phyloP scores from a whole-genome alignment of 2,329 filamentous ascomycete species.

The Ploettnerulaceae sp. region DNA sequence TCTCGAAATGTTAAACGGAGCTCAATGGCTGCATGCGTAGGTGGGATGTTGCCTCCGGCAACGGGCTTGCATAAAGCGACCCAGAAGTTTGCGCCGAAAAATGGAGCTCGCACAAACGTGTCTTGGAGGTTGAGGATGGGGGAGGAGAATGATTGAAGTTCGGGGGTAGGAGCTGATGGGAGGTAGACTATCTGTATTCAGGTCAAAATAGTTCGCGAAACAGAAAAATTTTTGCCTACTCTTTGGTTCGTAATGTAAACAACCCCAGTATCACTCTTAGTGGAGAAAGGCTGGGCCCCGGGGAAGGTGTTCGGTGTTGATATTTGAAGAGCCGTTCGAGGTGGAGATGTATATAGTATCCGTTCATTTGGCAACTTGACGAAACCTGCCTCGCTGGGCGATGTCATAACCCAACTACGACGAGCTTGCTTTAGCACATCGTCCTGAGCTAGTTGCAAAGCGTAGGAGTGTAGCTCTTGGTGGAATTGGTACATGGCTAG shows the following conservation, averaged over 20 bases:
- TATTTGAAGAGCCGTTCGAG: constrained; percentile 71
- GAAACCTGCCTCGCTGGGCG: constrained; percentile 63
- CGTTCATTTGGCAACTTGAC: constrained; percentile 81
- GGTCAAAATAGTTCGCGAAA: constrained; percentile 16
- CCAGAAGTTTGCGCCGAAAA: constrained; percentile 93
- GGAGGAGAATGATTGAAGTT: constrained; percentile 78
- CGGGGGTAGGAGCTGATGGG: constrained; percentile 61
- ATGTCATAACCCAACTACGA: constrained; percentile 86
- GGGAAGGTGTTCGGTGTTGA: constrained; percentile 58
- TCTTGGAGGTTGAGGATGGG: constrained; percentile 86
- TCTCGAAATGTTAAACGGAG: constrained; percentile 88
- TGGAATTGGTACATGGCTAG: constrained; percentile 31
- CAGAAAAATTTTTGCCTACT: constrained; percentile 48
- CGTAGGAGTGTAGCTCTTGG: constrained; percentile 31
- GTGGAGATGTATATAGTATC: constrained; percentile 73
- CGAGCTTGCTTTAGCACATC: constrained; percentile 28
- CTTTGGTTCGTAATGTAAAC: constrained; percentile 82
- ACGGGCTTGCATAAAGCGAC: constrained; percentile 75
- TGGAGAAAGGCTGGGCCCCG: constrained; percentile 57
- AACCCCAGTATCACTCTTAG: constrained; percentile 69
- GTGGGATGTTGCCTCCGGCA: constrained; percentile 74
- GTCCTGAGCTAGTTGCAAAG: constrained; percentile 27
- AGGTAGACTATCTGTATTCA: constrained; percentile 74
- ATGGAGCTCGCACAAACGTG: constrained; percentile 79
- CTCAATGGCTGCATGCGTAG: constrained; percentile 67